Base-by-base conservation (phyloP, 1,284 basidiomycete species). In the Cutaneotrichosporon dermatis region DNA sequence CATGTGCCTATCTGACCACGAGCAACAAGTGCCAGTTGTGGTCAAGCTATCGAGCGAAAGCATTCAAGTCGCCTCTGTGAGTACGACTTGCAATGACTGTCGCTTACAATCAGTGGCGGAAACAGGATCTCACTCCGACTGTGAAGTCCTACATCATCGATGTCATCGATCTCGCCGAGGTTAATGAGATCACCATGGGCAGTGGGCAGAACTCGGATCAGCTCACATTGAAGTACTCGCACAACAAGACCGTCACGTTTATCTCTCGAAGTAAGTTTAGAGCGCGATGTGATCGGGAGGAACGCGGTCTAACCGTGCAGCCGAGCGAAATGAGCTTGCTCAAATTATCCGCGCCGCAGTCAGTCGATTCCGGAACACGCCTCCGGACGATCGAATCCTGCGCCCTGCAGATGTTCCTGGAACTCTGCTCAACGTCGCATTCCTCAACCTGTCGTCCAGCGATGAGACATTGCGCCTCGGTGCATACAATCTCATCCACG, bases 351-450 rank as follows among this genome's bases (percentile, higher is more conserved):
- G 73, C 16, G 61, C 69, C 4, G 72, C 75, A 9, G 62, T 72
- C 37, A 65, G 70, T 1, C 56, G 67, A 33, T 51, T 74, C 8
- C 59, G 72, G 40, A 76, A 83, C 8, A 80, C 83, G 1, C 80
- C 85, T 4, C 80, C 84, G 1, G 66, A 69, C 7, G 88, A 89
- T 63, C 82, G 89, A 12, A 86, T 86, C 62, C 84, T 88, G 12
- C 83, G 88, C 46, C 85, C 90, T 57, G 88, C 87, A 1, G 92
- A 92, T 69, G 86, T 91, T 13, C 87, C 89, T 8, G 88, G 90
- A 0, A 89, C 89, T 0, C 77, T 94, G 50, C 79, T 93, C 12
- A 90, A 92, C 66, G 83, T 92, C 41, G 88, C 88, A 9, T 82
- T 94, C 74, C 80, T 90, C 37, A 89, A 88, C 66, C 80, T 92